These are phyloP conservation scores for Epichloe bromicola DNA, from an alignment of 2,329 filamentous ascomycete genomes.

Conservation along the genomic window DNA sequence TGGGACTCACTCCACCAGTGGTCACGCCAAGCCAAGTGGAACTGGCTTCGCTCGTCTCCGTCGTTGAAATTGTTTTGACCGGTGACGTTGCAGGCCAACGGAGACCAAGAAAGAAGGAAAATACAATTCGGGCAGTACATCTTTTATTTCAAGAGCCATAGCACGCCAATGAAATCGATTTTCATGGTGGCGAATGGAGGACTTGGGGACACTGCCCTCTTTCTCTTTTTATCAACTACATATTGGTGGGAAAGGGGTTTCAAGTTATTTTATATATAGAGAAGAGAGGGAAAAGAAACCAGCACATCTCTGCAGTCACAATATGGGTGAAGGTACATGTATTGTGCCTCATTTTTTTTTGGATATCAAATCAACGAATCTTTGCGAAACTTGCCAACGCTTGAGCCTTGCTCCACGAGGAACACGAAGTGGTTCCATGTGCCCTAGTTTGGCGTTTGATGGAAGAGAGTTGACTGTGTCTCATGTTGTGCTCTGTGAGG, in stretches of 20 bases:
- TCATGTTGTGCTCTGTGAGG: neutral
- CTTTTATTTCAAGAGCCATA: neutral
- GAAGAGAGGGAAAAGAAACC: neutral
- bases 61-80: conserved; percentile 12
- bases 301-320: neutral
- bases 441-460: neutral
- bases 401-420: neutral
- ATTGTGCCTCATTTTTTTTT: neutral
- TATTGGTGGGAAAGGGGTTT: neutral
- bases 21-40: conserved; percentile 22
- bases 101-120: neutral
- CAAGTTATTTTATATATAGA: neutral
- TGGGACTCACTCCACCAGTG: conserved; percentile 19
- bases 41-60: conserved; percentile 23
- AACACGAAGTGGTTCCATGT: neutral
- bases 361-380: conserved; percentile 1
- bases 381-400: neutral
- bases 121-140: neutral
- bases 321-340: neutral
- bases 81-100: conserved; percentile 3
- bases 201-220: neutral
- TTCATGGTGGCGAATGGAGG: neutral
- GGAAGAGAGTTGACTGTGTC: neutral
- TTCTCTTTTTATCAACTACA: neutral
- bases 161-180: neutral